These are phyloP conservation scores for Daedaleopsis nitida DNA, from an alignment of 768 basidiomycete species.

Conservation along the genomic window DNA sequence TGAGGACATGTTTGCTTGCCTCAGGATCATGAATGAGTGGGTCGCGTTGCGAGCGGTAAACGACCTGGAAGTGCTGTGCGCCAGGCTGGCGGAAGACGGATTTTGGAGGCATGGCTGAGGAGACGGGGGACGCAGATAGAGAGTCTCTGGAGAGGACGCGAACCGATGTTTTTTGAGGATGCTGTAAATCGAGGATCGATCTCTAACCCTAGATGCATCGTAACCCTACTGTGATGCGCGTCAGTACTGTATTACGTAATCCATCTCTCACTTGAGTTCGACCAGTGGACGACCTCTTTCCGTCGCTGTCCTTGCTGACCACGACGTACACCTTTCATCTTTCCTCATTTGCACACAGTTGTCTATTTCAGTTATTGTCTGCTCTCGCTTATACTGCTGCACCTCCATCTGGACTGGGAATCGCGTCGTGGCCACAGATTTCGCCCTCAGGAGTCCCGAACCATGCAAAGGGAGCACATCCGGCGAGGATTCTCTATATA, in stretches of 20 bases:
- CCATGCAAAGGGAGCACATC: slow-evolving; percentile 72
- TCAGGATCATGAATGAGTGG: slow-evolving; percentile 94
- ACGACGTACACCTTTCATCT: not conserved
- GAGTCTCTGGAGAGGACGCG: not conserved
- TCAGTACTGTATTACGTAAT: slow-evolving; percentile 19
- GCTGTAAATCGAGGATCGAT: slow-evolving; percentile 21
- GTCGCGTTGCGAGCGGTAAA: slow-evolving; percentile 94
- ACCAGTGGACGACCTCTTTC: slow-evolving; percentile 15
- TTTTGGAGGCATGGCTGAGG: slow-evolving; percentile 62
- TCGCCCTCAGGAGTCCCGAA: slow-evolving; percentile 26
- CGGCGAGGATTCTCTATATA: slow-evolving; percentile 91
- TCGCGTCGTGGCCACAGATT: slow-evolving; percentile 11
- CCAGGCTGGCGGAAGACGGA: slow-evolving; percentile 91
- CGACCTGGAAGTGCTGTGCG: slow-evolving; percentile 93
- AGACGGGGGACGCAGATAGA: not conserved
- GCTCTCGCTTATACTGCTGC: not conserved
- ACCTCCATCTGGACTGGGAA: not conserved
- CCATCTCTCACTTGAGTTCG: slow-evolving; percentile 15
- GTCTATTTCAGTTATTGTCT: slow-evolving; percentile 11
- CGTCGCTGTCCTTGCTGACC: slow-evolving; percentile 8
- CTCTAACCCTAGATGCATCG: slow-evolving; percentile 19
- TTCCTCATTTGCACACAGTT: not conserved
- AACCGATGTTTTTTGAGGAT: slow-evolving; percentile 10
- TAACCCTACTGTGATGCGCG: slow-evolving; percentile 15
- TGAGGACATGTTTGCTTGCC: slow-evolving; percentile 87